Evolutionary conservation across 371 early-diverging fungal species (phyloP), one percentile per base, ranked within the genome.

Genomic region (Apophysomyces variabilis): DNA sequence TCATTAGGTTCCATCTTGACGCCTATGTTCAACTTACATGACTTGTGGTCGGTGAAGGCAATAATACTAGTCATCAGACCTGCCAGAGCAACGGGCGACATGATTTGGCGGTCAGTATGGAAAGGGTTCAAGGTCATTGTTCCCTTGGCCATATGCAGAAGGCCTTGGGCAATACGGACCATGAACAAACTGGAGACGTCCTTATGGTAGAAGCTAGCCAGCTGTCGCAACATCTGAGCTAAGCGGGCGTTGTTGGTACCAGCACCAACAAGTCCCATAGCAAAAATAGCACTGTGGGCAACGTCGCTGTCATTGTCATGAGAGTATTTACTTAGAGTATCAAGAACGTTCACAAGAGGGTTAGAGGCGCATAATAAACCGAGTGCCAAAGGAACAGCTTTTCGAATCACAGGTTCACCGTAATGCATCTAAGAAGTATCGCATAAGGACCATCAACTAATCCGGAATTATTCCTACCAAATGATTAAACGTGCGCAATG

Each of bases 231-330:
- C 90, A 99, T 96, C 79, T 98, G 96, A 38, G 96, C 96, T 44
- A 99, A 85, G 44, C 99, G 90, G 4, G 99, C 97, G 78, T 99
- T 99, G 85, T 99, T 99, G n/a, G 99, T 99, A 60, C 99, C 99
- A 4, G 99, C 99, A 41, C 99, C 99, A 16, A 99, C 95, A 59
- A 99, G 76, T 58, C 99, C 99, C 93, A 99, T 95, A 37, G 99
- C 97, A 80, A 99, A 94, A 54, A 99, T 93, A 32, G 99, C 96
- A 72, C 95, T 96, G 58, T 93, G 76, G 26, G 99, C 96, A 18
- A 98, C 98, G 41, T 96, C 93, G 37, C 84, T 76, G 75, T 99
- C 99, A 66, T 93, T 93, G 79, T 97, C 98, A 83, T 99, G 99
- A 38, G 98, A 95, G 80, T 93, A 95, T 83, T 95, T 98, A 77